Percentiles rank a stretch among this genome's conserved stretches.
Evolutionary conservation across 106 monocot species (phyloP).

Genomic region (Dendrobium officinale): DNA sequence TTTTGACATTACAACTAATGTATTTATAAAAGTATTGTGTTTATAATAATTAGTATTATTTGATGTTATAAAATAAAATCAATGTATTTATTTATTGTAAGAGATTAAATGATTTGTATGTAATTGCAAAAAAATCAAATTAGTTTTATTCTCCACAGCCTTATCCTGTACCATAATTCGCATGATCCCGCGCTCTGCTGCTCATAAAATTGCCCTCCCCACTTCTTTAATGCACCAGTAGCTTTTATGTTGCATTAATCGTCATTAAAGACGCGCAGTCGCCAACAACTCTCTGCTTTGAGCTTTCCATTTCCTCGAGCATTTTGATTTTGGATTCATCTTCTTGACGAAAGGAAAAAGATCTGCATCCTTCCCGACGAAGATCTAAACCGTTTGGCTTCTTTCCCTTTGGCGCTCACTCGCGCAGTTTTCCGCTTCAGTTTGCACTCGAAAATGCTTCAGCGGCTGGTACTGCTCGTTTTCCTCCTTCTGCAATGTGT

Average conservation of each 20-base stretch:
- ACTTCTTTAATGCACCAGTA: not conserved
- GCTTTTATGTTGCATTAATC: no score
- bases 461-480: no score
- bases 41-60: no score
- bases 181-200: not conserved
- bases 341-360: not conserved
- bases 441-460: not conserved
- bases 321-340: not conserved
- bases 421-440: not conserved
- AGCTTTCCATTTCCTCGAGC: not conserved
- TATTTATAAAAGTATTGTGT: no score
- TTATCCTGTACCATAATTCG: not conserved
- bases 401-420: not conserved
- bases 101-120: no score
- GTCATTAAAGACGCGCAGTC: not conserved
- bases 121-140: no score
- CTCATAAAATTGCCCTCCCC: not conserved
- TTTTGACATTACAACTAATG: no score
- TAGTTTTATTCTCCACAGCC: not conserved
- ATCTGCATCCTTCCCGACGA: not conserved
- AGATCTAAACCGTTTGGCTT: not conserved
- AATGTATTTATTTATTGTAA: no score
- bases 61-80: no score
- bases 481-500: not conserved
- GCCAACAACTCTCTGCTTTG: not conserved